phyloP scores from a whole-genome alignment of 2,329 filamentous ascomycete species.

The Claviceps sorghi region DNA sequence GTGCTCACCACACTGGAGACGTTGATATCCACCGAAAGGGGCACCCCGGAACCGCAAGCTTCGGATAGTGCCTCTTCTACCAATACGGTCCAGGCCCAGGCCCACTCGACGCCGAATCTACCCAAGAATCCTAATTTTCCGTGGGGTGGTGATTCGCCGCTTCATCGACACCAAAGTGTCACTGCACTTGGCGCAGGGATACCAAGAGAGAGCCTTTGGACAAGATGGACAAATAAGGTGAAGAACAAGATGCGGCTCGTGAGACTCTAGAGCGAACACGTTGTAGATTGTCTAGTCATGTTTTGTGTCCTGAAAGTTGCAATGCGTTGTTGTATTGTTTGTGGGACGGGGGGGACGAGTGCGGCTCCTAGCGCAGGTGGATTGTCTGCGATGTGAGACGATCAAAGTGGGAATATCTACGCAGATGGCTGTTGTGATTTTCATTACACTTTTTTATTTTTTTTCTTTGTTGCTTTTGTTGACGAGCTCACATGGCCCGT shows the following conservation, averaged over 20 bases:
- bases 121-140: slow-evolving; percentile 20
- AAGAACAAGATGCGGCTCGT: neutral
- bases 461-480: neutral
- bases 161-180: slow-evolving; percentile 21
- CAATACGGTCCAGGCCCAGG: neutral
- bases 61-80: slow-evolving; percentile 10
- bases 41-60: neutral
- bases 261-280: neutral
- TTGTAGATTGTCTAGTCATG: neutral
- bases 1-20: slow-evolving; percentile 6
- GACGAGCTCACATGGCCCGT: neutral
- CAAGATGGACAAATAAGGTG: slow-evolving; percentile 1
- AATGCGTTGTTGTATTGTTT: neutral
- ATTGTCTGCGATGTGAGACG: neutral
- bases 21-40: slow-evolving; percentile 4
- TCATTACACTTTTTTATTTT: neutral
- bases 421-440: neutral
- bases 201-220: slow-evolving; percentile 5
- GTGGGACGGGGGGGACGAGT: neutral
- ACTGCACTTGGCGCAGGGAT: slow-evolving; percentile 13
- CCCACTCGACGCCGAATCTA: slow-evolving; percentile 8
- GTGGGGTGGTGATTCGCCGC: slow-evolving; percentile 22
- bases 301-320: neutral
- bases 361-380: neutral
- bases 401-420: neutral